Conservation (phyloP, 768 basidiomycete genomes). For the Russula dissimulans region DNA sequence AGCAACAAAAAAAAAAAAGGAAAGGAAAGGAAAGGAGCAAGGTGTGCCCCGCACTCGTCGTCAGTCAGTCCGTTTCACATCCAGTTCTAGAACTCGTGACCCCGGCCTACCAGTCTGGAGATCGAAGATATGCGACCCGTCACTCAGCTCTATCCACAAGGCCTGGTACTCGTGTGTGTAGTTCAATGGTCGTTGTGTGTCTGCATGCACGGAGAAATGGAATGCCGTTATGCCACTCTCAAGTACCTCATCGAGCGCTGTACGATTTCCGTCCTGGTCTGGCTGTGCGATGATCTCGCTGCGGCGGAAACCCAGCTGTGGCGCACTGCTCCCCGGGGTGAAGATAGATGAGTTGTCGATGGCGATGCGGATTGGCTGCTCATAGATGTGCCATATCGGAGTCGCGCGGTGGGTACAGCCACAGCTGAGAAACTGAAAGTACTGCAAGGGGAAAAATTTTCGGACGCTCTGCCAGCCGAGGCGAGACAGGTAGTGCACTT, state of each 20-base stretch:
- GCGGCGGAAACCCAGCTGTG: constrained; percentile 49
- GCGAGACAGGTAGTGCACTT: constrained; percentile 16
- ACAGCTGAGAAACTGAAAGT: constrained; percentile 35
- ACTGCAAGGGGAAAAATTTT: constrained; percentile 26
- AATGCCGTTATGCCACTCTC: constrained; percentile 40
- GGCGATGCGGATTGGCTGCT: constrained; percentile 42
- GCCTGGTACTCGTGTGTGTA: constrained; percentile 52
- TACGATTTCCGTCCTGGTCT: constrained; percentile 28
- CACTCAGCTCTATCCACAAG: constrained; percentile 52
- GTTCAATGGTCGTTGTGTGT: constrained; percentile 38
- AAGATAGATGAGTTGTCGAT: constrained; percentile 55
- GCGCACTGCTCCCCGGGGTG: constrained; percentile 37
- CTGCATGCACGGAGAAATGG: constrained; percentile 40
- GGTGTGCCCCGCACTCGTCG: not conserved
- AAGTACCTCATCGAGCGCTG: constrained; percentile 29
- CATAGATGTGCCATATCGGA: constrained; percentile 40
- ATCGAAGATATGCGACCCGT: constrained; percentile 52
- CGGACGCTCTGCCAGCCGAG: not conserved
- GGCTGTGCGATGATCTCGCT: constrained; percentile 50
- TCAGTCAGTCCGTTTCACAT: not conserved
- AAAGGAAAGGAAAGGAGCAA: not conserved
- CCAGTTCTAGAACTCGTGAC: not conserved
- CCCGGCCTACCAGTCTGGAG: constrained; percentile 33
- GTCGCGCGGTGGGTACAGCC: constrained; percentile 34
- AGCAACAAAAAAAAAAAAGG: not conserved